phyloP scores from a whole-genome alignment of 352 stramenopile genomes.

The Elongisporangium prolatum region DNA sequence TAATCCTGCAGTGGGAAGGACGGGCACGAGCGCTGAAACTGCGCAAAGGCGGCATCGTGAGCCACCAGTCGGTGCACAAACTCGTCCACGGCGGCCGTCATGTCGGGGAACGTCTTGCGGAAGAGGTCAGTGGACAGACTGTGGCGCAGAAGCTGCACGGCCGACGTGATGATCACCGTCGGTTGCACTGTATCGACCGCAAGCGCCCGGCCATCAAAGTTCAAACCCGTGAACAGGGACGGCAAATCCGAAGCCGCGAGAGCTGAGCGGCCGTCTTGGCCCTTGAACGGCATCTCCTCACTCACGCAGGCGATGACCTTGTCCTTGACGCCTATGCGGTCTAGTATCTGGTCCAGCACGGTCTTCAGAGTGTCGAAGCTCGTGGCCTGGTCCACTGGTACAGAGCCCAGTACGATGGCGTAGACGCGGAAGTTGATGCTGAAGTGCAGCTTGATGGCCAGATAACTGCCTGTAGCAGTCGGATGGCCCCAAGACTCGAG shows the following conservation, averaged over 20 bases:
- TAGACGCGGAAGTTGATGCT: constrained; percentile 72
- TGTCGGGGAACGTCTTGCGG: constrained; percentile 39
- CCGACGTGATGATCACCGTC: constrained; percentile 50
- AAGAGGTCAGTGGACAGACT: constrained; percentile 54
- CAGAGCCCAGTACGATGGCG: constrained; percentile 54
- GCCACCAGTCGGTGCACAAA: constrained; percentile 42
- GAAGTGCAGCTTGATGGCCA: constrained; percentile 72
- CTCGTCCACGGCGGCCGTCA: constrained; percentile 43
- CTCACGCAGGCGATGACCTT: constrained; percentile 66
- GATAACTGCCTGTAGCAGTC: constrained; percentile 33
- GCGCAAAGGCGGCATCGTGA: constrained; percentile 24
- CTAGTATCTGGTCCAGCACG: constrained; percentile 53
- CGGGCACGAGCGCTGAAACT: constrained; percentile 47
- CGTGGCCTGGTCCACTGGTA: constrained; percentile 30
- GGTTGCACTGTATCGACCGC: constrained; percentile 34
- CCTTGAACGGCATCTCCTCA: constrained; percentile 40
- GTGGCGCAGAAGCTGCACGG: constrained; percentile 47
- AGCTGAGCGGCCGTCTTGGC: constrained; percentile 13
- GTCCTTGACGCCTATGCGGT: constrained; percentile 63
- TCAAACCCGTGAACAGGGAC: constrained; percentile 42
- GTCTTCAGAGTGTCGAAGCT: constrained; percentile 38
- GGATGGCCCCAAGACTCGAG: constrained; percentile 64
- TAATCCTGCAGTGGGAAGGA: constrained; percentile 32
- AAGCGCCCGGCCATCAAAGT: constrained; percentile 47
- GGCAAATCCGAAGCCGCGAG: constrained; percentile 43